phyloP scores from a whole-genome alignment of 768 basidiomycete species.

The Termitomyces titanicus region DNA sequence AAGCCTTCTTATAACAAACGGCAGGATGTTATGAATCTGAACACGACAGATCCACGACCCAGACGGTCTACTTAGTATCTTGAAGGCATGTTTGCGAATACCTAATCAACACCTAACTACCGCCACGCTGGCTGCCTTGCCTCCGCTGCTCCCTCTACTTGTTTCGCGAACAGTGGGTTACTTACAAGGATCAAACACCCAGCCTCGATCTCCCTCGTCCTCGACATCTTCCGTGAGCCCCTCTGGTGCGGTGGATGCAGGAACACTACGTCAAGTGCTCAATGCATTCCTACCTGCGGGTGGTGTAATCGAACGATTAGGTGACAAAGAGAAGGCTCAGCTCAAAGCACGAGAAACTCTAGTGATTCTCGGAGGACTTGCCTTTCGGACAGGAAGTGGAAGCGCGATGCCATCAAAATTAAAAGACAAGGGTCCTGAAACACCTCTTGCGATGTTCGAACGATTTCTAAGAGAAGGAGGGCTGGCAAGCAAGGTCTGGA shows the following conservation, averaged over 20 bases:
- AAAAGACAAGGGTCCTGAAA: constrained; percentile 62
- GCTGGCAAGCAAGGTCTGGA: constrained; percentile 78
- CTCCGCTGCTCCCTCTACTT: constrained; percentile 62
- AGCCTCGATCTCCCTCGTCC: constrained; percentile 49
- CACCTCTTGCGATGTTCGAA: constrained; percentile 69
- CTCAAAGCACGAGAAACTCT: constrained; percentile 73
- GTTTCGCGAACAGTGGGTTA: constrained; percentile 36
- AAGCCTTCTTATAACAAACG: constrained; percentile 1
- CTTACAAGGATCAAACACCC: constrained; percentile 22
- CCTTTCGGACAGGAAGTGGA: constrained; percentile 53
- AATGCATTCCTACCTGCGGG: constrained; percentile 68
- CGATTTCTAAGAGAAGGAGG: constrained; percentile 68
- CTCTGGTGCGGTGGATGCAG: constrained; percentile 45
- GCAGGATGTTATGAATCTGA: constrained; percentile 4
- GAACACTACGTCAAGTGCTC: constrained; percentile 65
- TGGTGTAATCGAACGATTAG: constrained; percentile 79
- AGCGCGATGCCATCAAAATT: constrained; percentile 43
- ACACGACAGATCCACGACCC: constrained; percentile 60
- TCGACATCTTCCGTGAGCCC: constrained; percentile 43
- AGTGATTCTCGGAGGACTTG: constrained; percentile 69
- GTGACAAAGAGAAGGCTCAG: constrained; percentile 74
- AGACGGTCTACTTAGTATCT: constrained; percentile 62
- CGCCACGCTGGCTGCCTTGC: constrained; percentile 70
- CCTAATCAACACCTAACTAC: constrained; percentile 80
- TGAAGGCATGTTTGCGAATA: constrained; percentile 75